Percentiles rank a stretch among this genome's conserved stretches.
Evolutionary conservation across 345 rosid species (phyloP).

Genomic region (Xanthoceras sorbifolium): DNA sequence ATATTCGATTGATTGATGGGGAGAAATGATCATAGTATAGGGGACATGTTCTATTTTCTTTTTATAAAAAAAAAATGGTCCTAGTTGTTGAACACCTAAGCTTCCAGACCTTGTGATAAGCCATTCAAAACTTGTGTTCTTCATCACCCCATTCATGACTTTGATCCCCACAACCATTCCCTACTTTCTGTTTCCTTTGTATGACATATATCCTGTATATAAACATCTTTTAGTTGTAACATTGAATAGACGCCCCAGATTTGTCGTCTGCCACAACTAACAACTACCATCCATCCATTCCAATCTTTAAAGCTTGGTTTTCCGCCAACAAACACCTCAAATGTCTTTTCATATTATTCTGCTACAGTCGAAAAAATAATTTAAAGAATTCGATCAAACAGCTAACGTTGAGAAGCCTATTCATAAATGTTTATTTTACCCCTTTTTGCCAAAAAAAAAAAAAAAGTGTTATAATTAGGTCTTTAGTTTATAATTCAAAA

Average conservation of each 20-base stretch:
- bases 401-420: neutral
- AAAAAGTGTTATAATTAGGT: neutral
- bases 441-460: neutral
- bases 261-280: slow-evolving; percentile 15
- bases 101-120: slow-evolving; percentile 10
- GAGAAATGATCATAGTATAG: neutral
- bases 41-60: neutral
- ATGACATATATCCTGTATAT: neutral
- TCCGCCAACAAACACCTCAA: neutral
- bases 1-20: too few relatives aligned
- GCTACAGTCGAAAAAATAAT: neutral
- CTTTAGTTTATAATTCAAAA: neutral
- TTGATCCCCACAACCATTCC: neutral
- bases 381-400: neutral
- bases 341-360: neutral
- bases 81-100: neutral
- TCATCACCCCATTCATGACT: neutral
- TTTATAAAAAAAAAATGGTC: neutral
- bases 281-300: neutral
- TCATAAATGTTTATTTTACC: neutral
- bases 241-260: slow-evolving; percentile 1
- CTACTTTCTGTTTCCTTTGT: neutral
- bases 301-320: slow-evolving; percentile 5
- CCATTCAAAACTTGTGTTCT: neutral
- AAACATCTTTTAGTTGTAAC: neutral